A percentile compares a stretch with the other conserved stretches of the same genome.
phyloP scores from a whole-genome alignment of 73 alveolate species.

The Blepharisma stoltei region DNA sequence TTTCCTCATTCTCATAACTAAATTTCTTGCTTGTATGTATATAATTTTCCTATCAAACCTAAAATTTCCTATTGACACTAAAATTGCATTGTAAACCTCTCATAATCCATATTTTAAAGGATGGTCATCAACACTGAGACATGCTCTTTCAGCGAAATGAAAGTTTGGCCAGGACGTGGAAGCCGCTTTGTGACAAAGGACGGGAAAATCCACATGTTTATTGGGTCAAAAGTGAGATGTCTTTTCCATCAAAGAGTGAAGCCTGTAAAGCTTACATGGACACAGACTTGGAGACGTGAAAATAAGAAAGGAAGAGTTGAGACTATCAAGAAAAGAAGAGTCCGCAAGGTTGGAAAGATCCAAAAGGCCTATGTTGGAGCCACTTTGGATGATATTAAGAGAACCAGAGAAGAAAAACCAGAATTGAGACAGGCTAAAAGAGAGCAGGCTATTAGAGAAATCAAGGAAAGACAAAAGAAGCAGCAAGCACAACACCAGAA shows the following conservation, averaged over 20 bases:
- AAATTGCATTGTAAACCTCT: no score
- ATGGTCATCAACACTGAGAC: slow-evolving; percentile 92
- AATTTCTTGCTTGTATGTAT: no score
- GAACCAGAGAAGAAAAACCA: slow-evolving; percentile 73
- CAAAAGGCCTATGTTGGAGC: slow-evolving; percentile 93
- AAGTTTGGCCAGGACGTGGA: slow-evolving; percentile 94
- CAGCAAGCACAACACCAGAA: slow-evolving; percentile 49
- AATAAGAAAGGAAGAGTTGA: slow-evolving; percentile 86
- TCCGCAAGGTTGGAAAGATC: slow-evolving; percentile 77
- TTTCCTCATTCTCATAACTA: no score
- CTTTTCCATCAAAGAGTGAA: slow-evolving; percentile 73
- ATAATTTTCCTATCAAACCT: no score
- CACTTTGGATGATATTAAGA: slow-evolving; percentile 86
- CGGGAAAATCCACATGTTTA: slow-evolving; percentile 84
- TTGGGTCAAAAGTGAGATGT: slow-evolving; percentile 64
- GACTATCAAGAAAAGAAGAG: slow-evolving; percentile 67
- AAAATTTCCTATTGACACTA: no score
- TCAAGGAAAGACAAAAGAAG: slow-evolving; percentile 68
- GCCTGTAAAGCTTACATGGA: slow-evolving; percentile 91
- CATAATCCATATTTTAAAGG: no score
- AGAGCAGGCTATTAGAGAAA: slow-evolving; percentile 82
- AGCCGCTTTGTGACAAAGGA: slow-evolving; percentile 83
- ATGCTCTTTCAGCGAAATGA: slow-evolving; percentile 86
- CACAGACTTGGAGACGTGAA: slow-evolving; percentile 91
- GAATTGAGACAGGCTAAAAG: slow-evolving; percentile 70